Conservation (phyloP, 495 filamentous ascomycete genomes). For the Aspergillus hancockii region DNA sequence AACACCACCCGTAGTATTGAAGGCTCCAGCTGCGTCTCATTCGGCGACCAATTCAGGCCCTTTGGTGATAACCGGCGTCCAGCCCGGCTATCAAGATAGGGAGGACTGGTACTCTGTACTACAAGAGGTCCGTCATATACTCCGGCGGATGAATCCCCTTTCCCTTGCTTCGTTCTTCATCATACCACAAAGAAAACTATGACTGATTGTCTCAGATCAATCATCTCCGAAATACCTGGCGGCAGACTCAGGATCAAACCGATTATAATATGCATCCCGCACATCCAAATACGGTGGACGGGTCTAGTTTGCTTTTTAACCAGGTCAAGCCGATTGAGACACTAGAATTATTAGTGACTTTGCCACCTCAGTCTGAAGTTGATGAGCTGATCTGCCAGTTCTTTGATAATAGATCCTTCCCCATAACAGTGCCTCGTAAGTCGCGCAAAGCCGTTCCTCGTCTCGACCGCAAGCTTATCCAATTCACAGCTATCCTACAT, state of each 20-base stretch:
- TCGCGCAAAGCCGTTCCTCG: not conserved
- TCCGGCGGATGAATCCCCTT: no score
- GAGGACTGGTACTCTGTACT: slow-evolving; percentile 18
- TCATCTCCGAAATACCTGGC: slow-evolving; percentile 12
- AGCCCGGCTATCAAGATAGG: slow-evolving; percentile 7
- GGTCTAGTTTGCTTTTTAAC: slow-evolving; percentile 16
- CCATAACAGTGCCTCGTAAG: slow-evolving; percentile 17
- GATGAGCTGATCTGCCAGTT: slow-evolving; percentile 8
- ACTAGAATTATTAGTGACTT: slow-evolving; percentile 10
- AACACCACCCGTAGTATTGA: no score
- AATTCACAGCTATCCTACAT: slow-evolving; percentile 14
- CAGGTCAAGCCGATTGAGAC: slow-evolving; percentile 11
- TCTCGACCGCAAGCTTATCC: not conserved
- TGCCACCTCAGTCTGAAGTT: slow-evolving; percentile 10
- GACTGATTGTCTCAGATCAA: slow-evolving; percentile 17
- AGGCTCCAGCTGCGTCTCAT: not conserved
- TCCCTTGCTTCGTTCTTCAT: not conserved
- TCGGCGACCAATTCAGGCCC: not conserved
- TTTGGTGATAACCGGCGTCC: slow-evolving; percentile 7
- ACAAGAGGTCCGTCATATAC: slow-evolving; percentile 9
- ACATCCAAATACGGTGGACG: slow-evolving; percentile 10
- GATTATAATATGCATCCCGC: not conserved
- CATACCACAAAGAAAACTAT: no score
- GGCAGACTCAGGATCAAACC: not conserved
- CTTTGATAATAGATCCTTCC: slow-evolving; percentile 12